Evolutionary conservation across 129 eudicot genomes (phyloP).

Genomic region (Saposhnikovia divaricata): DNA sequence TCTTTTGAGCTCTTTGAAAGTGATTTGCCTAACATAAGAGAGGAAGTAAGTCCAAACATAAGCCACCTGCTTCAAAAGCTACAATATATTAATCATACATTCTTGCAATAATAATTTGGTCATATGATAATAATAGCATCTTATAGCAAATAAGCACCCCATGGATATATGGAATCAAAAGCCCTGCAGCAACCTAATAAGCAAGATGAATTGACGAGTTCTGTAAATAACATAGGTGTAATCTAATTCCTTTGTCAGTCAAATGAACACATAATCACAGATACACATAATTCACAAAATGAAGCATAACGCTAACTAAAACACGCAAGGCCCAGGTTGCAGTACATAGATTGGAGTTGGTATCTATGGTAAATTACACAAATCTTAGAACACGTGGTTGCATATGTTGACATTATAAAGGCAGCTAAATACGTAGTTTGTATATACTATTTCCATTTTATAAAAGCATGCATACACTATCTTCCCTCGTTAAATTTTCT

Average conservation of each 20-base stretch:
- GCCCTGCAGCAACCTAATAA: not conserved
- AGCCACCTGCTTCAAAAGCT: not conserved
- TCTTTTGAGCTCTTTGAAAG: constrained; percentile 53
- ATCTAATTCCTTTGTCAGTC: not conserved
- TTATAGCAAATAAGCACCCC: not conserved
- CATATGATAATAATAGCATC: not conserved
- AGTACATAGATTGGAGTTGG: too few species aligned
- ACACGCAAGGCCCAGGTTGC: too few species aligned
- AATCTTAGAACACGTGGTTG: too few species aligned
- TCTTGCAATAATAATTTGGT: not conserved
- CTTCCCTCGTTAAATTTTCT: too few species aligned
- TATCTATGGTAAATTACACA: too few species aligned
- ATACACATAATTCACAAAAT: too few species aligned
- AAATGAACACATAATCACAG: not conserved
- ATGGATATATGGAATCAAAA: not conserved
- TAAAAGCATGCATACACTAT: too few species aligned
- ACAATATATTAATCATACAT: not conserved
- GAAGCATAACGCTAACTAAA: too few species aligned
- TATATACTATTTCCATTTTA: too few species aligned
- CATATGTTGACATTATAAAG: too few species aligned
- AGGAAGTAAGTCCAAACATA: not conserved
- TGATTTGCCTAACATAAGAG: constrained; percentile 48
- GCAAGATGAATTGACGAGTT: not conserved
- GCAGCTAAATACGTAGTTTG: too few species aligned
- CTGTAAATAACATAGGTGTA: not conserved